Base-by-base conservation (phyloP, 768 basidiomycete species). In the Cystobasidiopsis lactophilus region DNA sequence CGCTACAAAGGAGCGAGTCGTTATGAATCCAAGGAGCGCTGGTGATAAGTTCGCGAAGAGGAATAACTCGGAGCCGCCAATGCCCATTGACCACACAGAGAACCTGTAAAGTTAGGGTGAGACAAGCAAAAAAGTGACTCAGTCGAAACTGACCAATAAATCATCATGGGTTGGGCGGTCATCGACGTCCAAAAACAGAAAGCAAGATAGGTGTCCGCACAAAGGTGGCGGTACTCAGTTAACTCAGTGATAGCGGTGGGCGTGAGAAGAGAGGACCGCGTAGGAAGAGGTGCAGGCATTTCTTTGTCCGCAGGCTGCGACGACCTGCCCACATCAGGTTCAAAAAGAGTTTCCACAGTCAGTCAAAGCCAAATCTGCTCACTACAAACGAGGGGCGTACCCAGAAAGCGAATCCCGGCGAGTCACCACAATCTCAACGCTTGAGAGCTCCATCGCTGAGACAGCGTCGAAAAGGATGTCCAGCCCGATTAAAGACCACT, bases 31-130 rank as follows among this genome's bases (percentile, higher is more conserved):
- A 13, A 88, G 71, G 14, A 84, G 62, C 4, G 73, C 57, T 0
- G 84, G 82, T 0, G 85, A 77, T 26, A 89, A 72, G 7, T 77
- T 75, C 7, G 75, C 73, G 9, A 88, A 69, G 2, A 85, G 67
- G 0, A 48, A 47, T 46, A 4, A 16, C n/a, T 7, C 21, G 48
- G 46, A 24, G 29, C 46, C 9, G 33, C 33, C 76, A 29, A 89
- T 72, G 26, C 80, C 83, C 18, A 88, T 77, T 62, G 84, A 74
- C 85, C 85, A 88, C 19, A 91, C 77, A 78, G 5, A 79, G 74
- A 19, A 86, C 75, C 2, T 77, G 85, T 88, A n/a, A n/a, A n/a
- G n/a, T 64, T 82, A 77, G 45, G 82, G 72, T 1, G 84, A 81
- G 81, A 82, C 85, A 65, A 79, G 83, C 19, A 62, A 61, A 5